These are phyloP conservation scores for Zygnema cylindricum DNA, from an alignment of 139 green algal genomes.

Conservation along the genomic window DNA sequence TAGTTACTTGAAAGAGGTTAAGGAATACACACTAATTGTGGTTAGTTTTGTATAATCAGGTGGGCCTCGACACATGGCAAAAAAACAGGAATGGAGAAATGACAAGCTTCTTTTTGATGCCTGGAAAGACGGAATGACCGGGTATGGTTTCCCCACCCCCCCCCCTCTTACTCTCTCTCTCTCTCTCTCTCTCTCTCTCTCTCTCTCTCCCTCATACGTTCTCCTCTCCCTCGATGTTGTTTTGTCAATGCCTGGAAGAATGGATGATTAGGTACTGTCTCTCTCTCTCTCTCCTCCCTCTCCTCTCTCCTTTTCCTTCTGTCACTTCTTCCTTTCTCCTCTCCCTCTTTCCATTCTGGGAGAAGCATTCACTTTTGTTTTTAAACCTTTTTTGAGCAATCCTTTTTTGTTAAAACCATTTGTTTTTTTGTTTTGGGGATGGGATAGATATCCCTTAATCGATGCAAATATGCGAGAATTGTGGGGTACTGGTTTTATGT, in stretches of 20 bases:
- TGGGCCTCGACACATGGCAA: not conserved
- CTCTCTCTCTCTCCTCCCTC: not conserved
- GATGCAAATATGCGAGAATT: constrained; percentile 99
- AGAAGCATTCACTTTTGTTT: not conserved
- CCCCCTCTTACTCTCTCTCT: not conserved
- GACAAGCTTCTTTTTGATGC: constrained; percentile 59
- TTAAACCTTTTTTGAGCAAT: too few species aligned
- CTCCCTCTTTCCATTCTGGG: not conserved
- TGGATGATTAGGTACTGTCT: not conserved
- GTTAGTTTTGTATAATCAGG: too few species aligned
- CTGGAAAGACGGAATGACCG: constrained; percentile 86
- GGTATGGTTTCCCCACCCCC: constrained; percentile 44
- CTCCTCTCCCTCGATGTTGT: constrained; percentile 8
- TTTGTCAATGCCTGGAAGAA: not conserved
- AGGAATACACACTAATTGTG: too few species aligned
- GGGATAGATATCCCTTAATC: constrained; percentile 81
- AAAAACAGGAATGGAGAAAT: not conserved
- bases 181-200: not conserved
- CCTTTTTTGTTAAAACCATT: too few species aligned
- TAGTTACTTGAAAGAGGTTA: too few species aligned
- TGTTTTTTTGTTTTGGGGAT: too few species aligned
- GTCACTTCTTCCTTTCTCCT: too few species aligned
- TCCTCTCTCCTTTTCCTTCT: not conserved
- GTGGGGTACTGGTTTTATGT: constrained; percentile 89
- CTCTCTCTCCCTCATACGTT: not conserved